These are phyloP conservation scores for Cylindrodendrum hubeiense DNA, from an alignment of 2,329 filamentous ascomycete species.

Conservation along the genomic window DNA sequence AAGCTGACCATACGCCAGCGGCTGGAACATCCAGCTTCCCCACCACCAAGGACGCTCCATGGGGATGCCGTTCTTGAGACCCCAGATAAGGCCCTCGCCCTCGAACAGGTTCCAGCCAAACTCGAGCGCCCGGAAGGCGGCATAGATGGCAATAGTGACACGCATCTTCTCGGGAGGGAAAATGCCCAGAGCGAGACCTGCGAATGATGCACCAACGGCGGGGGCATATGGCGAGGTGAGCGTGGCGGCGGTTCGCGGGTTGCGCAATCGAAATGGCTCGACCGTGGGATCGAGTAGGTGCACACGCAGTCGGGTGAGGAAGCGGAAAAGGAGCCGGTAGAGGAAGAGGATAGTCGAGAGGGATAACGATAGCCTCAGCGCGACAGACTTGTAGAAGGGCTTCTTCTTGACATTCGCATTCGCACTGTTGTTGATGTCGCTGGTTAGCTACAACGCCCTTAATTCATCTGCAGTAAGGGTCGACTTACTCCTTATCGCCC, in stretches of 20 bases:
- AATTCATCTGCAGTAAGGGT: not conserved
- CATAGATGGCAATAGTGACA: constrained; percentile 84
- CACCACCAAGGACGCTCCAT: constrained; percentile 83
- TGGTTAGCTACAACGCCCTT: constrained; percentile 18
- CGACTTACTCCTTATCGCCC: constrained; percentile 60
- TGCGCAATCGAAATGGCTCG: constrained; percentile 83
- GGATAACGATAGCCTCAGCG: constrained; percentile 83
- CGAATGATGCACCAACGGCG: constrained; percentile 89
- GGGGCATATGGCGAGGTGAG: constrained; percentile 88
- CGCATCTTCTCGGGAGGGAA: constrained; percentile 76
- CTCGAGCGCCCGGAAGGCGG: constrained; percentile 84
- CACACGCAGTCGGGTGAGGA: constrained; percentile 83
- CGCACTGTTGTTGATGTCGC: constrained; percentile 31
- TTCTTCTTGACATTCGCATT: constrained; percentile 57
- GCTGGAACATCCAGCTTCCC: constrained; percentile 86
- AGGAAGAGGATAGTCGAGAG: constrained; percentile 88
- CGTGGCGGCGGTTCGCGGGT: constrained; percentile 79
- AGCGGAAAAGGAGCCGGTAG: constrained; percentile 90
- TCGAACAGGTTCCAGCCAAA: constrained; percentile 89
- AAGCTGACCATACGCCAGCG: constrained; percentile 80
- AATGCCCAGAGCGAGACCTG: constrained; percentile 85
- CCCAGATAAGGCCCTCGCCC: constrained; percentile 77
- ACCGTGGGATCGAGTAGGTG: constrained; percentile 86
- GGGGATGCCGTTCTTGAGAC: constrained; percentile 63
- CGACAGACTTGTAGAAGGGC: constrained; percentile 73